Evolutionary conservation across 2,329 filamentous ascomycete species (phyloP).

Genomic region (Epichloe amarillans): DNA sequence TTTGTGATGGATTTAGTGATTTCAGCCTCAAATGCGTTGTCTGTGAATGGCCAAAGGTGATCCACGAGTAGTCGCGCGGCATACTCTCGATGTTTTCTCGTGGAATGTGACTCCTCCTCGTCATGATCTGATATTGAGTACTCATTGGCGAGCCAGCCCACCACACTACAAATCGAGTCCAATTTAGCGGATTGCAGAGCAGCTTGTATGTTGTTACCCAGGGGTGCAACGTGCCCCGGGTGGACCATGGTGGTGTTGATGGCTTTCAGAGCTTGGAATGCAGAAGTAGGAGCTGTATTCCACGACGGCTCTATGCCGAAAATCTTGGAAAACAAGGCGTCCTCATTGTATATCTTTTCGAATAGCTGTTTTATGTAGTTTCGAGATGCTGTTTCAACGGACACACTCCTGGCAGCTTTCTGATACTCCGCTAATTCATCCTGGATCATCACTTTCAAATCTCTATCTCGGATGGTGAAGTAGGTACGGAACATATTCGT

Average conservation of each 20-base stretch:
- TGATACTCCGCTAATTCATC: conserved; percentile 41
- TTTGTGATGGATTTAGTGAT: conserved; percentile 40
- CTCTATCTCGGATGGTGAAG: conserved; percentile 37
- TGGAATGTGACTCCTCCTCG: conserved; percentile 42
- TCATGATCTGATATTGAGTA: conserved; percentile 42
- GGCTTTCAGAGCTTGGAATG: conserved; percentile 34
- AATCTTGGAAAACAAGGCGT: conserved; percentile 38
- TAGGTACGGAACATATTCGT: conserved; percentile 43
- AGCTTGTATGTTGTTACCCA: conserved; percentile 36
- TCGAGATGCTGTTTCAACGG: conserved; percentile 40
- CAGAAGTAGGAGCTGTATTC: conserved; percentile 34
- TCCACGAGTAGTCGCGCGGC: conserved; percentile 42
- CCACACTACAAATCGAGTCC: conserved; percentile 37
- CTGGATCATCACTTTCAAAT: conserved; percentile 38
- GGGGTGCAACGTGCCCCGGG: conserved; percentile 38
- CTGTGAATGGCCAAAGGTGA: conserved; percentile 43
- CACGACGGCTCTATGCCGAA: conserved; percentile 43
- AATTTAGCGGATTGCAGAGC: conserved; percentile 34
- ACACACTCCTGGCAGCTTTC: conserved; percentile 34
- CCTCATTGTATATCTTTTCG: conserved; percentile 43
- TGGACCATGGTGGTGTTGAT: conserved; percentile 39
- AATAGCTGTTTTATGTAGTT: conserved; percentile 48
- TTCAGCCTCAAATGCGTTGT: conserved; percentile 40
- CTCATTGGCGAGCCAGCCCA: conserved; percentile 45
- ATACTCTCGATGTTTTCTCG: conserved; percentile 40